Base-by-base conservation (phyloP, 768 basidiomycete species). In the Cyathus striatus region DNA sequence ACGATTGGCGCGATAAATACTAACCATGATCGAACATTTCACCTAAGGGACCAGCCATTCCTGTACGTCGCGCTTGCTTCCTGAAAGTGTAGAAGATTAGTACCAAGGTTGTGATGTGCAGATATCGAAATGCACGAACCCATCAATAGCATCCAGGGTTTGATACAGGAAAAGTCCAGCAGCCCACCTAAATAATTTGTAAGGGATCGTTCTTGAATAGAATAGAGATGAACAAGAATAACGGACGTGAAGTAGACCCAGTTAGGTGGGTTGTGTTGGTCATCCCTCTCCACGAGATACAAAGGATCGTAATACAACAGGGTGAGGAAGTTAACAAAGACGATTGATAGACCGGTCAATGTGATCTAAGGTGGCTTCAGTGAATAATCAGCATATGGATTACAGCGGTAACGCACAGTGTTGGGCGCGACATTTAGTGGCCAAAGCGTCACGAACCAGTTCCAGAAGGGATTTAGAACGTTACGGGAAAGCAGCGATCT, bases 11-110 rank as follows among this genome's bases (percentile, higher is more conserved):
- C n/a, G 9, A 49, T 23, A 38, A 6, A 23, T 9, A 53, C 71
- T 38, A 52, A 85, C 93, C 95, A 63, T 98, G 96, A 58, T 99
- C 96, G 61, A 99, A 99, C 83, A 98, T 85, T 62, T 99, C 90
- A 14, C 96, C 96, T 23, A 98, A 67, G 20, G 95, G 95, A 4
- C 96, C 90, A n/a, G 92, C 87, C 90, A 96, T 98, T 1, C 92
- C 92, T 1, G 93, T 95, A 40, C 95, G 69, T 48, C 96, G 71
- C 17, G 96, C 96, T 64, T 99, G 96, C 61, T 97, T 97, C 13
- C 95, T 91, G 23, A 38, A 18, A 14, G 13, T 21, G 35, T 23
- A 38, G 18, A 34, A 44, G 22, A 26, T 33, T 22, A 42, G 36
- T 25, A 20, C 16, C 49, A 27, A 32, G 48, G 20, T 52, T 40